A percentile compares a stretch with the other conserved stretches of the same genome.
Evolutionary conservation across 805 yeast species (phyloP).

Genomic region (Teunomyces panamensis): DNA sequence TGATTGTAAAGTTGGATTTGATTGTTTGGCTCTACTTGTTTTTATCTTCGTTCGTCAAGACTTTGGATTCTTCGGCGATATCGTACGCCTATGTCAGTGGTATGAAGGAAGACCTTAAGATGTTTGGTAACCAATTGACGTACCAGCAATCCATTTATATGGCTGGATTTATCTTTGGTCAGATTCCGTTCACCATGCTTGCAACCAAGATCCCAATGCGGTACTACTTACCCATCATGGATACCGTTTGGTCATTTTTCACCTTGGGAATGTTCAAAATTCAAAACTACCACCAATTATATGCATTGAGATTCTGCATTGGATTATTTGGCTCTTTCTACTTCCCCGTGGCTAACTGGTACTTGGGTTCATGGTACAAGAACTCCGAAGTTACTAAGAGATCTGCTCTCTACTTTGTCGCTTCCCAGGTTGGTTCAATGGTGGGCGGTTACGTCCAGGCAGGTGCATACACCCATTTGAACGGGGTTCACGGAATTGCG

Average conservation of each 20-base stretch:
- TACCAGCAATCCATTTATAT: slow-evolving; percentile 19
- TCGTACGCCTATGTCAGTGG: slow-evolving; percentile 23
- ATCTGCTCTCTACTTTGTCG: slow-evolving; percentile 8
- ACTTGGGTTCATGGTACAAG: slow-evolving; percentile 53
- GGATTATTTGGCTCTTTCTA: slow-evolving; percentile 16
- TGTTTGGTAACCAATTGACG: slow-evolving; percentile 21
- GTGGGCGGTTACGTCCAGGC: slow-evolving; percentile 14
- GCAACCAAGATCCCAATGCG: slow-evolving; percentile 19
- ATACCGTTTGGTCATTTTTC: slow-evolving; percentile 18
- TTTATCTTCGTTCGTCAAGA: slow-evolving; percentile 24
- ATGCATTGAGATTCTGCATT: slow-evolving; percentile 18
- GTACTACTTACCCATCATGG: slow-evolving; percentile 18
- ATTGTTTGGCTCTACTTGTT: slow-evolving; percentile 22
- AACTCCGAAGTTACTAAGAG: slow-evolving; percentile 13
- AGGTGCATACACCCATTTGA: slow-evolving; percentile 11
- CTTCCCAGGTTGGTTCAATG: slow-evolving; percentile 9
- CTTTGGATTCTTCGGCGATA: slow-evolving; percentile 21
- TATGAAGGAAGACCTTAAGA: slow-evolving; percentile 14
- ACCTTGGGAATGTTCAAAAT: slow-evolving; percentile 17
- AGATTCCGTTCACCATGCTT: slow-evolving; percentile 22
- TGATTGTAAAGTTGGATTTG: slow-evolving; percentile 23
- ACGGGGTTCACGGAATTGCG: slow-evolving; percentile 11
- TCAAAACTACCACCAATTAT: slow-evolving; percentile 15
- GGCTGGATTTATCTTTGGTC: slow-evolving; percentile 22
- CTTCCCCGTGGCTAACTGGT: slow-evolving; percentile 10